A percentile compares a stretch with the other conserved stretches of the same genome.
Evolutionary conservation across 2,329 filamentous ascomycete genomes (phyloP).

Genomic region (Blastomyces silverae): DNA sequence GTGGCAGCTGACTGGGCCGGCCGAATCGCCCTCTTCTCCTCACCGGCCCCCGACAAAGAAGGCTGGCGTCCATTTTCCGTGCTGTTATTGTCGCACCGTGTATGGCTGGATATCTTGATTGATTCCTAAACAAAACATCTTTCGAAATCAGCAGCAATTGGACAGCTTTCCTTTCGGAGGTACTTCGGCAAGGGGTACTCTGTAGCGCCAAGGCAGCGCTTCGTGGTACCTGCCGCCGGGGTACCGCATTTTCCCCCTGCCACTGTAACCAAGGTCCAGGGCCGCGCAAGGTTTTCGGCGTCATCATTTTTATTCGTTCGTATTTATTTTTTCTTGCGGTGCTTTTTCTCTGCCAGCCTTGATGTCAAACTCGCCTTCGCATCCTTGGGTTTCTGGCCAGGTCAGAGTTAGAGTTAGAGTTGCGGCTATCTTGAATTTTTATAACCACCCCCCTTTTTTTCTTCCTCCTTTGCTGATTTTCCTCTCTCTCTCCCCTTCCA

Average conservation of each 20-base stretch:
- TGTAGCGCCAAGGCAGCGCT: not conserved
- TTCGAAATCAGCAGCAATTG: too few relatives aligned
- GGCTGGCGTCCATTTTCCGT: not conserved
- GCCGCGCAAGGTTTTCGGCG: not conserved
- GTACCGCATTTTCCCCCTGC: not conserved
- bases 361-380: constrained; percentile 3
- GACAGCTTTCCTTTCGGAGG: not conserved
- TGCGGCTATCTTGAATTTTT: not conserved
- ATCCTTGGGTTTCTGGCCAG: not conserved
- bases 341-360: not conserved
- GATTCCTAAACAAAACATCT: not conserved
- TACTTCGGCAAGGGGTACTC: not conserved
- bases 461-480: not conserved
- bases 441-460: too few relatives aligned
- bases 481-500: not conserved
- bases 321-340: not conserved
- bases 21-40: not conserved
- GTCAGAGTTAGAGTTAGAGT: not conserved
- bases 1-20: not conserved
- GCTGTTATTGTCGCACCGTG: not conserved
- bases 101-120: not conserved
- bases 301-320: not conserved
- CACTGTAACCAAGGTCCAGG: not conserved
- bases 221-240: not conserved
- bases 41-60: not conserved